Conservation (phyloP, 805 yeast species). For the Debaryomyces maramus region DNA sequence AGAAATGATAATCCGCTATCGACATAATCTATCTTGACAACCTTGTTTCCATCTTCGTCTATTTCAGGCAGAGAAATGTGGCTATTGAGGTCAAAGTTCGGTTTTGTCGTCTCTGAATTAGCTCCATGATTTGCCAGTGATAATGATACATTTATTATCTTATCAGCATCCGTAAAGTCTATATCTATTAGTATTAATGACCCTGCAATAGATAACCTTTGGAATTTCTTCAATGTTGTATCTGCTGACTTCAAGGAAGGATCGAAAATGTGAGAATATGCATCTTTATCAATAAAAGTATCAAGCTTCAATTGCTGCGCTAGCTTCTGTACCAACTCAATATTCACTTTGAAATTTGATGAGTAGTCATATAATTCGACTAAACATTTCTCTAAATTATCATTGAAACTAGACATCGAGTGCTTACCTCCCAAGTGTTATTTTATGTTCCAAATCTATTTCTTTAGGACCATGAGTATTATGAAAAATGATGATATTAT, state of each 20-base stretch:
- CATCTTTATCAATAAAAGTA: constrained; percentile 41
- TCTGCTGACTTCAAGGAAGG: constrained; percentile 11
- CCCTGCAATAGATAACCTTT: constrained; percentile 44
- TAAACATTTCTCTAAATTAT: constrained; percentile 22
- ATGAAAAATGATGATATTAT: too few relatives aligned
- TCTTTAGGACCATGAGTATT: too few relatives aligned
- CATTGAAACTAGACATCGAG: constrained; percentile 19
- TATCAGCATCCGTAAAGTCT: constrained; percentile 30
- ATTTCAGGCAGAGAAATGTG: neutral
- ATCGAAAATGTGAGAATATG: constrained; percentile 24
- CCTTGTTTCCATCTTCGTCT: constrained; percentile 6
- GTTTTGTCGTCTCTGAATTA: constrained; percentile 1
- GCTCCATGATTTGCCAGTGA: constrained; percentile 35
- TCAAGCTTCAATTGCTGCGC: constrained; percentile 42
- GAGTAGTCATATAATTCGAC: constrained; percentile 33
- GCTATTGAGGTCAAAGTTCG: neutral
- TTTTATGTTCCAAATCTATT: too few relatives aligned
- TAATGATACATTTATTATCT: constrained; percentile 29
- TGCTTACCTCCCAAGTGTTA: too few relatives aligned
- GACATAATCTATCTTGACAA: constrained; percentile 13
- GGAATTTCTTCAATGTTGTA: constrained; percentile 15
- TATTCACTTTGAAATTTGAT: constrained; percentile 27
- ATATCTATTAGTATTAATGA: constrained; percentile 39
- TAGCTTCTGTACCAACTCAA: constrained; percentile 39
- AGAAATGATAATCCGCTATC: constrained; percentile 20